A percentile compares a stretch with the other conserved stretches of the same genome.
phyloP scores from a whole-genome alignment of 129 eudicot species.

The Escallonia herrerae region DNA sequence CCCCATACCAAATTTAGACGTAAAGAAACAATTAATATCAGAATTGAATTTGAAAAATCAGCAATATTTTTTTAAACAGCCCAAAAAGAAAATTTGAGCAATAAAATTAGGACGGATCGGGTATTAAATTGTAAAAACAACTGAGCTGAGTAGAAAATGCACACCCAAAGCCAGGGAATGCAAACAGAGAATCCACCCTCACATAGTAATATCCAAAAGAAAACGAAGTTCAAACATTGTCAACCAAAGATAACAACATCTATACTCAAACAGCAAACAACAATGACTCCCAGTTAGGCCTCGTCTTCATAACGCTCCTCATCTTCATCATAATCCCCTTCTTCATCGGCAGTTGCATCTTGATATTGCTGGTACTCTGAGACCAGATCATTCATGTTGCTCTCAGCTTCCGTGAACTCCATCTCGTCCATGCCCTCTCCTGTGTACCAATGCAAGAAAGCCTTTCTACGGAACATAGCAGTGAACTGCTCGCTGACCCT shows the following conservation, averaged over 20 bases:
- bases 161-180: neutral
- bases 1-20: too few relatives aligned
- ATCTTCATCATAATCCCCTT: slow-evolving; percentile 60
- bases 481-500: slow-evolving; percentile 70
- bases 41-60: too few relatives aligned
- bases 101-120: too few relatives aligned
- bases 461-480: slow-evolving; percentile 73
- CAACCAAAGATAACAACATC: slow-evolving; percentile 10
- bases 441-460: slow-evolving; percentile 81
- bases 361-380: slow-evolving; percentile 77
- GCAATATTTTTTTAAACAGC: too few relatives aligned
- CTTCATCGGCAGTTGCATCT: slow-evolving; percentile 79
- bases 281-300: slow-evolving; percentile 7
- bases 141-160: too few relatives aligned
- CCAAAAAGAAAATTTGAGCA: too few relatives aligned
- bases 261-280: slow-evolving; percentile 13
- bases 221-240: slow-evolving; percentile 8
- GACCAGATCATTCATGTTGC: slow-evolving; percentile 74
- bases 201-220: slow-evolving; percentile 16
- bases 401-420: slow-evolving; percentile 66
- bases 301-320: slow-evolving; percentile 48
- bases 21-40: too few relatives aligned
- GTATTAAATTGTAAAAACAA: too few relatives aligned
- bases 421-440: slow-evolving; percentile 79
- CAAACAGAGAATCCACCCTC: neutral